A percentile compares a stretch with the other conserved stretches of the same genome.
Evolutionary conservation across 2,329 filamentous ascomycete species (phyloP).

Genomic region (Stemphylium lycopersici): DNA sequence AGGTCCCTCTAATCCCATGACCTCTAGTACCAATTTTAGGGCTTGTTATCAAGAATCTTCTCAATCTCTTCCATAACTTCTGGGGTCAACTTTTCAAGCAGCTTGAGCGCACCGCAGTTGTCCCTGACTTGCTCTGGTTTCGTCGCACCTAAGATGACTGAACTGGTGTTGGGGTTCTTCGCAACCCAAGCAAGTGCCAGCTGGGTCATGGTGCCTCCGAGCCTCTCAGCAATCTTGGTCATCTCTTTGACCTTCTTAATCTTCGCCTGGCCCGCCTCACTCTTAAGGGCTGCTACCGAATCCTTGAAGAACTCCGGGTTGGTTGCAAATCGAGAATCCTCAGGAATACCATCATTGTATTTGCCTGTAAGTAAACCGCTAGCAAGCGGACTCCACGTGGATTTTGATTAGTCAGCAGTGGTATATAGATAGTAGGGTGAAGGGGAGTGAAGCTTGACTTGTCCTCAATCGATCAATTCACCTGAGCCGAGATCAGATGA

Average conservation of each 20-base stretch:
- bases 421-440: neutral
- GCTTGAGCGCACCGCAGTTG: constrained; percentile 55
- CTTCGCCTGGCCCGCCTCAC: constrained; percentile 58
- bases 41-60: constrained; percentile 49
- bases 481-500: too few relatives aligned
- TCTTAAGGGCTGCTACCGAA: constrained; percentile 59
- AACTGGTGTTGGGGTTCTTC: constrained; percentile 64
- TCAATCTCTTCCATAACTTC: constrained; percentile 51
- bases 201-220: constrained; percentile 57
- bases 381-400: constrained; percentile 59
- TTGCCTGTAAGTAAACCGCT: constrained; percentile 66
- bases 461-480: too few relatives aligned
- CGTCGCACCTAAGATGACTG: constrained; percentile 62
- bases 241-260: constrained; percentile 65
- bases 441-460: neutral
- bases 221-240: constrained; percentile 57
- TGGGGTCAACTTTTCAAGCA: constrained; percentile 49
- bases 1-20: neutral
- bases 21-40: constrained; percentile 21
- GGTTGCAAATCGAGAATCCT: constrained; percentile 65
- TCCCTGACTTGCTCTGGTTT: constrained; percentile 58
- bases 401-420: neutral
- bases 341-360: constrained; percentile 68
- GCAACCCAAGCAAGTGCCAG: constrained; percentile 65
- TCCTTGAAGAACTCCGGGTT: constrained; percentile 64